phyloP scores from a whole-genome alignment of 2,329 filamentous ascomycete species.

The Zasmidium angulare region DNA sequence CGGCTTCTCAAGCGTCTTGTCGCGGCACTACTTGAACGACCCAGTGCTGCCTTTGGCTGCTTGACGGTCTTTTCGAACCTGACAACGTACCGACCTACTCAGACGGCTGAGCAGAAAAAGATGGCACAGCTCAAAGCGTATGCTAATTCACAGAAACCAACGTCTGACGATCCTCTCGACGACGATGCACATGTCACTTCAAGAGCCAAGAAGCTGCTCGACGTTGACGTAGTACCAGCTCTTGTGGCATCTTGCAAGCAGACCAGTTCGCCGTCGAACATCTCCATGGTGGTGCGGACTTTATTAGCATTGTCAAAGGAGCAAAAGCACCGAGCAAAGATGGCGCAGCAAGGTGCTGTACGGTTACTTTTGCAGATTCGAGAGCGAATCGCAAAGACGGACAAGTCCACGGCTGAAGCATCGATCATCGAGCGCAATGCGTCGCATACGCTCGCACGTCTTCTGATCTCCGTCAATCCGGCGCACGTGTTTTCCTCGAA shows the following conservation, averaged over 20 bases:
- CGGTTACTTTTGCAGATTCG: constrained; percentile 75
- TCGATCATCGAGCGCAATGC: constrained; percentile 32
- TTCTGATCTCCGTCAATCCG: constrained; percentile 63
- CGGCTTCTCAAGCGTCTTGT: constrained; percentile 70
- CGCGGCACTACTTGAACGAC: constrained; percentile 55
- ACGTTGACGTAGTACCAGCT: constrained; percentile 73
- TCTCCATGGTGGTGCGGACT: constrained; percentile 73
- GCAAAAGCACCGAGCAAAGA: constrained; percentile 69
- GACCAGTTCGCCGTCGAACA: constrained; percentile 60
- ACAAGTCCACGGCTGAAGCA: constrained; percentile 34
- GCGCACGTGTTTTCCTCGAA: constrained; percentile 78
- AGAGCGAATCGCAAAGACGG: constrained; percentile 58
- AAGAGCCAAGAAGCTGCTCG: constrained; percentile 76
- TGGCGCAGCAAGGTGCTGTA: constrained; percentile 92
- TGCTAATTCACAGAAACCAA: constrained; percentile 73
- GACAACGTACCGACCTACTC: constrained; percentile 72
- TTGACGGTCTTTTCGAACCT: constrained; percentile 85
- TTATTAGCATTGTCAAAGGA: constrained; percentile 74
- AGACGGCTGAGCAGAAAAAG: constrained; percentile 88
- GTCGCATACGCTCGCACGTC: constrained; percentile 48
- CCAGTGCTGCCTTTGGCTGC: constrained; percentile 68
- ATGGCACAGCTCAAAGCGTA: constrained; percentile 92
- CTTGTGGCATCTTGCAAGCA: constrained; percentile 59
- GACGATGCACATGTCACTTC: constrained; percentile 72
- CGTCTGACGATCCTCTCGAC: constrained; percentile 65